Percentiles rank a stretch among this genome's conserved stretches.
These are phyloP conservation scores for Boletus rubroflammeus DNA, from an alignment of 768 basidiomycete species.

Conservation along the genomic window DNA sequence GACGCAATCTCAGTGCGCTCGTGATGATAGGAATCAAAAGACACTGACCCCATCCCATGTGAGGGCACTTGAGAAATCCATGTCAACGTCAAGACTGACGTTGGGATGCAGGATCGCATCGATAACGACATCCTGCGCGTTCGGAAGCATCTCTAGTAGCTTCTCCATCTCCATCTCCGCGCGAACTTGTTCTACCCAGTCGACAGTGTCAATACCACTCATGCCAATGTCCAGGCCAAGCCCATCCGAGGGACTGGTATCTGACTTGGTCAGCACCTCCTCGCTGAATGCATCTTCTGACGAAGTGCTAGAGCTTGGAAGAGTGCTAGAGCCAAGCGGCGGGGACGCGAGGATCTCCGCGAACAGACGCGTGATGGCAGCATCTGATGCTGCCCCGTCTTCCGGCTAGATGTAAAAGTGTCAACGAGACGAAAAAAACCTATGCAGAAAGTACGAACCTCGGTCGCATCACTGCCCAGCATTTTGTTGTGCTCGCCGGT, in stretches of 20 bases:
- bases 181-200: conserved; percentile 27
- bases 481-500: conserved; percentile 17
- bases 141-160: conserved; percentile 52
- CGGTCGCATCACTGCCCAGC: conserved; percentile 27
- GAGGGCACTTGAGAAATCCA: conserved; percentile 28
- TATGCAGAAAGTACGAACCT: conserved; percentile 30
- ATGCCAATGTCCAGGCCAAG: conserved; percentile 17
- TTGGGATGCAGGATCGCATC: conserved; percentile 21
- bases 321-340: conserved; percentile 30
- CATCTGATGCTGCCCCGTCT: conserved; percentile 52
- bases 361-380: conserved; percentile 31
- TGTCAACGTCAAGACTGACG: conserved; percentile 22
- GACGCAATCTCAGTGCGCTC: neutral
- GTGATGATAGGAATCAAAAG: conserved; percentile 15
- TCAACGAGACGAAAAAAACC: conserved; percentile 21
- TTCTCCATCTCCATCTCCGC: conserved; percentile 59
- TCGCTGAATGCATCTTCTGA: conserved; percentile 28
- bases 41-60: conserved; percentile 29
- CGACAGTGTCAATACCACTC: conserved; percentile 17
- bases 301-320: conserved; percentile 31
- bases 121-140: conserved; percentile 27
- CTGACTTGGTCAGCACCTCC: conserved; percentile 23
- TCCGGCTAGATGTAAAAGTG: conserved; percentile 28
- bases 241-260: conserved; percentile 10
- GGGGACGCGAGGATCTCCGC: conserved; percentile 36